phyloP scores from a whole-genome alignment of 2,329 filamentous ascomycete genomes.

The Hymenotorrendiella dingleyae region DNA sequence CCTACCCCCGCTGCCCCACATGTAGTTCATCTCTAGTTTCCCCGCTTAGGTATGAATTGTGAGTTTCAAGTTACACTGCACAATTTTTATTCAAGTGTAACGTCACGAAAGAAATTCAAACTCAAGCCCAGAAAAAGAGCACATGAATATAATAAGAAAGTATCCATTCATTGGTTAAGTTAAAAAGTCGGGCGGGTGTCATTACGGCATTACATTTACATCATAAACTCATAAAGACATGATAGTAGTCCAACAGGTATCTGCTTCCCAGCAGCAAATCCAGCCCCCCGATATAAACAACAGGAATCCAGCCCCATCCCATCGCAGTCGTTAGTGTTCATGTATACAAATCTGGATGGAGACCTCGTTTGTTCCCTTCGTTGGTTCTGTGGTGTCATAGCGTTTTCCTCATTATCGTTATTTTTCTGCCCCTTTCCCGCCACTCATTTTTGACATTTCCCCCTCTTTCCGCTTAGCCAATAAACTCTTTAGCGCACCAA shows the following conservation, averaged over 20 bases:
- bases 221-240: constrained; percentile 8
- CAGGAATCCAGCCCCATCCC: neutral
- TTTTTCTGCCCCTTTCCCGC: neutral
- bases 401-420: constrained; percentile 2
- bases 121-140: neutral
- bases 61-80: neutral
- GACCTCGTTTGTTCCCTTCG: neutral
- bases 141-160: too few relatives aligned
- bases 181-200: neutral
- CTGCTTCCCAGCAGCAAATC: neutral
- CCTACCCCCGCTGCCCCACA: too few relatives aligned
- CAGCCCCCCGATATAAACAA: neutral
- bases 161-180: neutral
- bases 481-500: constrained; percentile 87
- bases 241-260: neutral
- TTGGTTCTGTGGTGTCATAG: neutral
- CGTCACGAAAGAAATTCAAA: neutral
- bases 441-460: constrained; percentile 4
- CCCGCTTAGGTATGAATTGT: neutral
- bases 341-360: neutral
- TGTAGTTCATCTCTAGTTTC: neutral
- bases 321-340: neutral
- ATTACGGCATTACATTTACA: constrained; percentile 7
- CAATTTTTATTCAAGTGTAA: neutral
- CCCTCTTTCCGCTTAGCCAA: constrained; percentile 61